A percentile compares a stretch with the other conserved stretches of the same genome.
phyloP scores from a whole-genome alignment of 306 rosid species.

The Castanospermum australe region DNA sequence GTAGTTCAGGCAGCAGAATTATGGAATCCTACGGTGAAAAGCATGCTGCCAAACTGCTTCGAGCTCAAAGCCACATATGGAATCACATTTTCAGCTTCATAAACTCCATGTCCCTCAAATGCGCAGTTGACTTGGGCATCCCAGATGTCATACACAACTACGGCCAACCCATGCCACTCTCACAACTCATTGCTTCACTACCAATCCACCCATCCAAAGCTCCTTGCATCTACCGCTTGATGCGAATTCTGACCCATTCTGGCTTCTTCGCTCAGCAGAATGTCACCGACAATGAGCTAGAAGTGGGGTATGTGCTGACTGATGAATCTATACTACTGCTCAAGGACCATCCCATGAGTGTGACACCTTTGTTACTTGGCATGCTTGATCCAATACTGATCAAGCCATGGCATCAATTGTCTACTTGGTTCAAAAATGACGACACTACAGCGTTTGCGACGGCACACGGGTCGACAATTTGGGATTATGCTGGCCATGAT shows the following conservation, averaged over 20 bases:
- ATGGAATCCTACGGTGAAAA: neutral
- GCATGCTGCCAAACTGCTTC: neutral
- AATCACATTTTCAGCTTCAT: conserved; percentile 23
- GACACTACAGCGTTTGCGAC: conserved; percentile 17
- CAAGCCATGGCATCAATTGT: conserved; percentile 15
- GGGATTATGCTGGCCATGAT: conserved; percentile 11
- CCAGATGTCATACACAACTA: conserved; percentile 36
- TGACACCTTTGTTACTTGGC: conserved; percentile 5
- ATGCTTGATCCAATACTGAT: conserved; percentile 17
- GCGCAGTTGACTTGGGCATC: conserved; percentile 16
- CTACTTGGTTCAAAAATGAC: conserved; percentile 30
- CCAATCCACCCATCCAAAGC: conserved; percentile 34
- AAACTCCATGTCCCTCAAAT: conserved; percentile 22
- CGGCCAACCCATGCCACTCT: conserved; percentile 54
- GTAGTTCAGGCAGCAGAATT: neutral
- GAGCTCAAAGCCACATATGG: conserved; percentile 32
- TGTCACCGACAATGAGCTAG: neutral
- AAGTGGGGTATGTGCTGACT: conserved; percentile 34
- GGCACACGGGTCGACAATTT: conserved; percentile 15
- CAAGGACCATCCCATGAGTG: conserved; percentile 25
- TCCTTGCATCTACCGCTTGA: conserved; percentile 29
- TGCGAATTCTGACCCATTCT: conserved; percentile 39
- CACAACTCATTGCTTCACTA: conserved; percentile 34
- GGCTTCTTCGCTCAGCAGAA: conserved; percentile 35
- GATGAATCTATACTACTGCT: conserved; percentile 33